Conservation (phyloP, 1,139 yeast species). For the Zygosaccharomyces sapae region DNA sequence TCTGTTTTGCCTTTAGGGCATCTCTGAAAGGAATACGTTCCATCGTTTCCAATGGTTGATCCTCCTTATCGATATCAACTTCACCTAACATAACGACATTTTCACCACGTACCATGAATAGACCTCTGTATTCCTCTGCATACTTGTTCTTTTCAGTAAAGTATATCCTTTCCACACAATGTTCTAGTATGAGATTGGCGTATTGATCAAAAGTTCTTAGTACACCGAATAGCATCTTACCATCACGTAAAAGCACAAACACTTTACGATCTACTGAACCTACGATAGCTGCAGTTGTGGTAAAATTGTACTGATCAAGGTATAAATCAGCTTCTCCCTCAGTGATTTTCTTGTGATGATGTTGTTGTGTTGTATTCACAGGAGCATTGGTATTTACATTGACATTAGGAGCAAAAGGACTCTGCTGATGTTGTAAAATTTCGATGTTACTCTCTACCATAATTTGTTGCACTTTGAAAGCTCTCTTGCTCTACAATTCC, state of each 20-base stretch:
- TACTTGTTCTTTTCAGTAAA: constrained; percentile 48
- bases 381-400: constrained; percentile 1
- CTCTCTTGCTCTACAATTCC: background rate
- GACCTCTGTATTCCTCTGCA: constrained; percentile 75
- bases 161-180: constrained; percentile 82
- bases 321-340: constrained; percentile 42
- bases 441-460: background rate
- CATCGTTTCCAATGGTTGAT: constrained; percentile 56
- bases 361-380: constrained; percentile 2
- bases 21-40: constrained; percentile 57
- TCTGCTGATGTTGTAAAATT: background rate
- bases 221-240: constrained; percentile 83
- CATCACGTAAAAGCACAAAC: constrained; percentile 84
- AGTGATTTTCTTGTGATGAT: constrained; percentile 25
- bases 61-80: constrained; percentile 84
- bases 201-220: constrained; percentile 94
- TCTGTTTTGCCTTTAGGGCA: constrained; percentile 50
- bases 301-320: constrained; percentile 69
- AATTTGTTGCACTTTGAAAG: background rate
- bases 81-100: constrained; percentile 96
- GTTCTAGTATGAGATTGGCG: constrained; percentile 88
- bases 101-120: constrained; percentile 91
- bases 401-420: background rate
- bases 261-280: constrained; percentile 81
- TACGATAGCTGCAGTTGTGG: constrained; percentile 94